phyloP scores from a whole-genome alignment of 768 basidiomycete species.

The Serendipita sp. region DNA sequence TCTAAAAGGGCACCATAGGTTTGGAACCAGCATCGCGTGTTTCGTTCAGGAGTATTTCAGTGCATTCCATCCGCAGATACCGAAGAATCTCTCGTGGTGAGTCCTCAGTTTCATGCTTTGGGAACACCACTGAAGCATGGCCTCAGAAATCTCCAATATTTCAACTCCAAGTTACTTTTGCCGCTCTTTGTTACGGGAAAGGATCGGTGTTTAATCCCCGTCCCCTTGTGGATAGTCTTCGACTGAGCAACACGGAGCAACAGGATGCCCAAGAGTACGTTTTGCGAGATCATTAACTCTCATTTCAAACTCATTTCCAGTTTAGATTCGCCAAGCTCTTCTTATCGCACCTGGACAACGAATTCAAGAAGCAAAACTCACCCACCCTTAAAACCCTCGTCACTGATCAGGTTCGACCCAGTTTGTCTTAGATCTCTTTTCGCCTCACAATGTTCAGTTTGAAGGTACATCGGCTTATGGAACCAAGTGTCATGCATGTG shows the following conservation, averaged over 20 bases:
- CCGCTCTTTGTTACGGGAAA: conserved; percentile 62
- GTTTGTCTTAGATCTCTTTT: background rate
- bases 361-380: conserved; percentile 68
- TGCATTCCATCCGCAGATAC: conserved; percentile 44
- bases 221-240: conserved; percentile 70
- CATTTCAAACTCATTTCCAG: conserved; percentile 5
- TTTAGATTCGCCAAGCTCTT: conserved; percentile 85
- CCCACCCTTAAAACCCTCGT: conserved; percentile 25
- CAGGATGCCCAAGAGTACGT: conserved; percentile 93
- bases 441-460: conserved; percentile 36
- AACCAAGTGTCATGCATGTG: conserved; percentile 60
- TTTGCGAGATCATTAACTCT: background rate
- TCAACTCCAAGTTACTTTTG: conserved; percentile 36
- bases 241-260: conserved; percentile 68
- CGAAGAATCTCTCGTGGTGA: conserved; percentile 29
- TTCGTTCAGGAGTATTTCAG: conserved; percentile 68
- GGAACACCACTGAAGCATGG: background rate
- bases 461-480: conserved; percentile 72
- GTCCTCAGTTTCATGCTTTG: background rate
- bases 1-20: conserved; percentile 33
- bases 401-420: background rate
- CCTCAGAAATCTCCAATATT: conserved; percentile 18
- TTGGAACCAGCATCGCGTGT: conserved; percentile 77
- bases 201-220: conserved; percentile 64
- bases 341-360: conserved; percentile 71